A percentile compares a stretch with the other conserved stretches of the same genome.
Conservation (phyloP, 768 basidiomycete genomes). For the Amanita inopinata region DNA sequence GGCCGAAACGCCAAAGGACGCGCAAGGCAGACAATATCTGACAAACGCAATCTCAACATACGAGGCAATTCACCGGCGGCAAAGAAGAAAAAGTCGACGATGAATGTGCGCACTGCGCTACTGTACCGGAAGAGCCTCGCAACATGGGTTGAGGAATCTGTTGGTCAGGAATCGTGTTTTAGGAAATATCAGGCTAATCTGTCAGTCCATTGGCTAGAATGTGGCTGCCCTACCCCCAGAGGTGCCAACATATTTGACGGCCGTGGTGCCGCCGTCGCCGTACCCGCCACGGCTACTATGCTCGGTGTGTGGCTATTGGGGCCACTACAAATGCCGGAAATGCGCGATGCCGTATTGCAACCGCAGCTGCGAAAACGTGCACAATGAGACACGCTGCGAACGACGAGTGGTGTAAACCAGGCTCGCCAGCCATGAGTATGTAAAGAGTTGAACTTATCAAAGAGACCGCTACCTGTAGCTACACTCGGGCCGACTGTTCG, state of each 20-base stretch:
- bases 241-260: slow-evolving; percentile 65
- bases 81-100: slow-evolving; percentile 70
- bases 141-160: slow-evolving; percentile 71
- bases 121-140: slow-evolving; percentile 76
- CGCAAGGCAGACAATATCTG: slow-evolving; percentile 70
- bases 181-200: slow-evolving; percentile 1
- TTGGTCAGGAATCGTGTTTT: slow-evolving; percentile 26
- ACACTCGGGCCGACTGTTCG: too few relatives aligned
- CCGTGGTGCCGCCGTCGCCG: slow-evolving; percentile 43
- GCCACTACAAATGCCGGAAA: slow-evolving; percentile 65
- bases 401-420: slow-evolving; percentile 44
- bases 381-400: slow-evolving; percentile 77
- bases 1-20: slow-evolving; percentile 49
- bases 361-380: slow-evolving; percentile 59
- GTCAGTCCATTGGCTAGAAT: slow-evolving; percentile 37
- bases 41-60: slow-evolving; percentile 52
- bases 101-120: slow-evolving; percentile 71
- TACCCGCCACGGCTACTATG: slow-evolving; percentile 68
- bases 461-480: too few relatives aligned
- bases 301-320: slow-evolving; percentile 84
- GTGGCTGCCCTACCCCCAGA: slow-evolving; percentile 42
- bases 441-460: too few relatives aligned
- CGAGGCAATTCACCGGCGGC: slow-evolving; percentile 38
- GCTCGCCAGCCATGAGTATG: too few relatives aligned
- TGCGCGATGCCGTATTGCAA: slow-evolving; percentile 76